Base-by-base conservation (phyloP, 164 flowering plant species). In the Cinnamomum chago region DNA sequence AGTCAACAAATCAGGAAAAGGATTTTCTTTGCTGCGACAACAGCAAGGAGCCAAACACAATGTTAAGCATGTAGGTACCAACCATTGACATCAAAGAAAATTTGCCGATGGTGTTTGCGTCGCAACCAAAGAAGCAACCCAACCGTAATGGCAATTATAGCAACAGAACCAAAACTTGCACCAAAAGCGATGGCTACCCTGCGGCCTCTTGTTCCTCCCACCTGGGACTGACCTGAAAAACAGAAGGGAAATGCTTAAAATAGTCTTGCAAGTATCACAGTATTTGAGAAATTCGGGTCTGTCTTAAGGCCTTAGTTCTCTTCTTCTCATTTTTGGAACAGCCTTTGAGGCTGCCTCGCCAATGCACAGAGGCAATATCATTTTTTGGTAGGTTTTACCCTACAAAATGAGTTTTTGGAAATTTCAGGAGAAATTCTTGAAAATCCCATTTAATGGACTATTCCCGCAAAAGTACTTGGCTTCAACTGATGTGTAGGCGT, bases 11-110 rank as follows among this genome's bases (percentile, higher is more conserved):
- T 9, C 11, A 40, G n/a, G 60, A 55, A 15, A 55, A 14, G 60
- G n/a, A 14, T 15, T 55, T 55, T 55, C n/a, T 3, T 55, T 18
- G n/a, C 20, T 20, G 20, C 20, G 3, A 55, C 60, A 55, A 5
- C 60, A 55, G n/a, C 13, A 55, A 55, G 2, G n/a, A 55, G 60
- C 60, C 17, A 55, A 55, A 55, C n/a, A 5, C 20, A 14, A 15
- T 55, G 20, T 55, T 55, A 20, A 20, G n/a, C n/a, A 30, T 66
- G 28, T 35, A 3, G 58, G 23, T 25, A 79, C 89, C 80, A 66
- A 93, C 98, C 98, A 83, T 90, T 91, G 28, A 93, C 90, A 79
- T 93, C 98, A 82, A 93, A 93, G 89, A 93, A 93, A 40, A 93
- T 85, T 77, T 91, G 96, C 75, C 86, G 85, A 70, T 88, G 89